Evolutionary conservation across 306 rosid genomes (phyloP).

Genomic region (Dryas drummondii): DNA sequence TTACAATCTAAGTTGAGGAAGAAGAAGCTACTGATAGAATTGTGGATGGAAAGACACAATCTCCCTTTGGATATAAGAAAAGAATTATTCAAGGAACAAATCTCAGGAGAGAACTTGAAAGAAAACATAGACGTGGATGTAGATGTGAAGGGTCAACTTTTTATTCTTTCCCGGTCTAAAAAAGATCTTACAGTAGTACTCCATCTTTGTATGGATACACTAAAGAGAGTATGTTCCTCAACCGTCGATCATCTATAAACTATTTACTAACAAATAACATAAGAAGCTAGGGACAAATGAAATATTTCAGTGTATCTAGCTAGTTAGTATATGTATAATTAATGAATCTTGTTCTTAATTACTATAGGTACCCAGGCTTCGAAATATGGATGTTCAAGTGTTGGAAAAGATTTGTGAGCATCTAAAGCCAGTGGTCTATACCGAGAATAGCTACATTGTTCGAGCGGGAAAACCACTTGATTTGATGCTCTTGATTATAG

Average conservation of each 20-base stretch:
- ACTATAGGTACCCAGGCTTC: neutral
- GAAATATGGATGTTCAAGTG: neutral
- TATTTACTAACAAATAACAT: too few species aligned
- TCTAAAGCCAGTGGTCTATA: neutral
- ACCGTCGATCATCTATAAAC: neutral
- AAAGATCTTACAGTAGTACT: too few species aligned
- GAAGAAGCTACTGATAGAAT: neutral
- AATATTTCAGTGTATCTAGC: neutral
- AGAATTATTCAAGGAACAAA: neutral
- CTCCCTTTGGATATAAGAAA: constrained; percentile 7
- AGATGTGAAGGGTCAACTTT: constrained; percentile 11
- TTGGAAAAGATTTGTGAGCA: neutral
- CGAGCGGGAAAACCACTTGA: neutral
- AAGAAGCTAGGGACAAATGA: too few species aligned
- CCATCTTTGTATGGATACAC: neutral
- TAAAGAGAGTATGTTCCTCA: neutral
- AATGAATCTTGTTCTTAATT: too few species aligned
- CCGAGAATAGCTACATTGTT: neutral
- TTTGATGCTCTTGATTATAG: too few species aligned
- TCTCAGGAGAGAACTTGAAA: neutral
- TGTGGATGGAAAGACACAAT: constrained; percentile 21
- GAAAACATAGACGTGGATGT: constrained; percentile 12
- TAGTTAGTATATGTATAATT: too few species aligned
- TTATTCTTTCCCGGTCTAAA: neutral
- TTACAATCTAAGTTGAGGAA: neutral